Conservation (phyloP, 2,329 filamentous ascomycete genomes). For the Aspergillus glaucus region DNA sequence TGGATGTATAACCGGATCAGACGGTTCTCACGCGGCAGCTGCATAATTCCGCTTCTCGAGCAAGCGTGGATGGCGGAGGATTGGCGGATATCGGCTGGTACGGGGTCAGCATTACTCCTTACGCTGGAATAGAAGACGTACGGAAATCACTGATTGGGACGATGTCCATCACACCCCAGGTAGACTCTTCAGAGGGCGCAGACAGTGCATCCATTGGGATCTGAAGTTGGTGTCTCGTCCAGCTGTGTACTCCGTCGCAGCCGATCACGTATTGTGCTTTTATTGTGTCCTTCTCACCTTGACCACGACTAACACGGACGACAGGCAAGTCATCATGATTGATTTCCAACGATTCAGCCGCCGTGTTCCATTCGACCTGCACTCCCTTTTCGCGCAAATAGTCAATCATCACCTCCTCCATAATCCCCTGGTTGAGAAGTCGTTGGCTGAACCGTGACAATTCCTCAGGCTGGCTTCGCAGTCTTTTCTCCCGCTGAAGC, state of each 20-base stretch:
- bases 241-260: constrained; percentile 62
- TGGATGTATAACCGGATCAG: constrained; percentile 62
- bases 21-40: constrained; percentile 60
- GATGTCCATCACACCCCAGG: constrained; percentile 48
- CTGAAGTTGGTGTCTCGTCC: constrained; percentile 55
- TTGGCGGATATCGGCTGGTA: constrained; percentile 40
- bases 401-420: constrained; percentile 10
- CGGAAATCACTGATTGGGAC: constrained; percentile 52
- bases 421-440: constrained; percentile 10
- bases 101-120: not conserved
- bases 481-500: constrained; percentile 46
- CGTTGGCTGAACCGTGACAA: constrained; percentile 6
- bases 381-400: constrained; percentile 1
- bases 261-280: constrained; percentile 60
- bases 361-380: constrained; percentile 4
- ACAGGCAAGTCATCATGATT: constrained; percentile 52
- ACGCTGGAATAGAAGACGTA: not conserved
- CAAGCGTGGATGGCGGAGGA: constrained; percentile 55
- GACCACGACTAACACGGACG: constrained; percentile 45
- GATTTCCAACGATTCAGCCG: constrained; percentile 24
- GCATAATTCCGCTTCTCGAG: constrained; percentile 54
- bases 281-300: constrained; percentile 34
- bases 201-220: constrained; percentile 50
- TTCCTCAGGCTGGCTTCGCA: not conserved
- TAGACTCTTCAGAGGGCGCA: constrained; percentile 32